Evolutionary conservation across 2,329 filamentous ascomycete species (phyloP).

Genomic region (Sarocladium kiliense): DNA sequence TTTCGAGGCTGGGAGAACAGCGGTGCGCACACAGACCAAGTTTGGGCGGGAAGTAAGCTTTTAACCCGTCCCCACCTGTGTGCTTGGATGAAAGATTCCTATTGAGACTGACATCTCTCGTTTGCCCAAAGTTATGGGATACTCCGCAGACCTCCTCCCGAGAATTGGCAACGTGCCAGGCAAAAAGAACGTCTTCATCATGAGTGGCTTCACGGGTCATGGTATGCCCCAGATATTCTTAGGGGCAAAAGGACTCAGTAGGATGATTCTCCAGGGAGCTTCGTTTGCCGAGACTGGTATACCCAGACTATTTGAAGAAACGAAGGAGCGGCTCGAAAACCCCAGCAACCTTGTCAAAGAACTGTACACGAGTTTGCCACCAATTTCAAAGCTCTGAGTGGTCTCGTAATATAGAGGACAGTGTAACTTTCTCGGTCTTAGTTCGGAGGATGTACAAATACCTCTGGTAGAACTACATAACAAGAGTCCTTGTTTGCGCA

Average conservation of each 20-base stretch:
- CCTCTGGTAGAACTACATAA: constrained; percentile 18
- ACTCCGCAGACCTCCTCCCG: constrained; percentile 34
- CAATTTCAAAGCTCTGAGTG: no score
- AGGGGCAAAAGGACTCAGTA: constrained; percentile 31
- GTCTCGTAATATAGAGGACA: no score
- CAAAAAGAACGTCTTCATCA: constrained; percentile 29
- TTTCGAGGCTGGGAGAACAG: constrained; percentile 42
- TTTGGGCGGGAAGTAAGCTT: constrained; percentile 36
- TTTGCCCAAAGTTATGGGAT: constrained; percentile 30
- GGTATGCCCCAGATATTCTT: constrained; percentile 44
- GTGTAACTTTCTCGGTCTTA: no score
- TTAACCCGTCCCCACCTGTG: neutral
- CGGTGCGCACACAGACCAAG: constrained; percentile 25
- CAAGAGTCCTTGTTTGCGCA: constrained; percentile 17
- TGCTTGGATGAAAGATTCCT: neutral
- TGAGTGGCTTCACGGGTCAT: constrained; percentile 45
- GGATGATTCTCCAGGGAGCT: constrained; percentile 28
- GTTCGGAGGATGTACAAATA: no score
- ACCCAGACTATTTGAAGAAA: constrained; percentile 27
- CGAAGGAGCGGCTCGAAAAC: neutral
- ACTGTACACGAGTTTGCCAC: no score
- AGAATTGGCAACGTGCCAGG: constrained; percentile 32
- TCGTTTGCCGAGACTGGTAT: constrained; percentile 32
- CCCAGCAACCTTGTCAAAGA: constrained; percentile 3
- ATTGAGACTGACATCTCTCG: neutral